Percentiles rank a stretch among this genome's conserved stretches.
These are phyloP conservation scores for Xanthoceras sorbifolium DNA, from an alignment of 345 rosid genomes.

Conservation along the genomic window DNA sequence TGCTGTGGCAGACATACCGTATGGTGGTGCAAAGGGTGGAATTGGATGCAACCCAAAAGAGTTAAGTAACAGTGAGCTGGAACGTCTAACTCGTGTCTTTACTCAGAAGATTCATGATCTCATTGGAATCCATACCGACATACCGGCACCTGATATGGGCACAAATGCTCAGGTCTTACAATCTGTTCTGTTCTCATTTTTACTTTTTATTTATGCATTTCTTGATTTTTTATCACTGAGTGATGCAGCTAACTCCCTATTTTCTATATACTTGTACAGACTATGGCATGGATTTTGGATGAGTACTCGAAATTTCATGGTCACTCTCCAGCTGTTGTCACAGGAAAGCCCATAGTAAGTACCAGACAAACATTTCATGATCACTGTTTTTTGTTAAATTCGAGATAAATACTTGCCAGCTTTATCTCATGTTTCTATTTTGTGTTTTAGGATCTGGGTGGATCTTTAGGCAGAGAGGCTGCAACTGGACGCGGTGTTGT, in stretches of 20 bases:
- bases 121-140: conserved; percentile 85
- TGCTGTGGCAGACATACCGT: conserved; percentile 92
- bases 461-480: conserved; percentile 97
- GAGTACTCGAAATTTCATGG: conserved; percentile 98
- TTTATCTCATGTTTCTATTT: conserved; percentile 4
- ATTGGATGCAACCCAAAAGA: conserved; percentile 82
- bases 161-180: conserved; percentile 74
- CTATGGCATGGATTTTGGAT: conserved; percentile 98
- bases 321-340: conserved; percentile 92
- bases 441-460: conserved; percentile 86
- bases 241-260: background rate
- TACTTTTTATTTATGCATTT: background rate
- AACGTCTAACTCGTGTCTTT: conserved; percentile 92
- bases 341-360: conserved; percentile 89
- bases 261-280: conserved; percentile 36
- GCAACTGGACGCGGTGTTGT: conserved; percentile 98
- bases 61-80: conserved; percentile 68
- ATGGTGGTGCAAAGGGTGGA: conserved; percentile 98
- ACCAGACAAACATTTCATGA: background rate
- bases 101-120: conserved; percentile 98
- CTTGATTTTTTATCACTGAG: background rate
- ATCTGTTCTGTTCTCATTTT: background rate
- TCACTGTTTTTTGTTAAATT: conserved; percentile 2
- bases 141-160: conserved; percentile 98
- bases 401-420: background rate